A percentile compares a stretch with the other conserved stretches of the same genome.
phyloP scores from a whole-genome alignment of 1,284 basidiomycete species.

The Athelia psychrophila region DNA sequence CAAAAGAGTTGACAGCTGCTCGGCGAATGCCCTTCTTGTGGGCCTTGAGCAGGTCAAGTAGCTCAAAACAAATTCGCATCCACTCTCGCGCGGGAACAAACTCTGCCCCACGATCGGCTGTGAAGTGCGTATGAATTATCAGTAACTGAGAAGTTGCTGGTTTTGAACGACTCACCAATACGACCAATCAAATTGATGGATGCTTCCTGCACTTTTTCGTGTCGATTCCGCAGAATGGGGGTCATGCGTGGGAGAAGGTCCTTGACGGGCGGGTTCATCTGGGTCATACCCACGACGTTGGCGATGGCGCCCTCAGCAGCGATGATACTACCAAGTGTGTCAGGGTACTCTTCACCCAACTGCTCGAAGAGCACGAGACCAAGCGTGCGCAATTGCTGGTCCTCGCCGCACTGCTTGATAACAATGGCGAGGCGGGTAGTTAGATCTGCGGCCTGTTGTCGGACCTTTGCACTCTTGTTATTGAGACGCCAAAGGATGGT shows the following conservation, averaged over 20 bases:
- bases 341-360: slow-evolving; percentile 98
- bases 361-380: slow-evolving; percentile 98
- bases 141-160: slow-evolving; percentile 3
- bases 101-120: slow-evolving; percentile 97
- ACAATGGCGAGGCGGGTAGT: slow-evolving; percentile 94
- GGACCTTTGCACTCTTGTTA: slow-evolving; percentile 99
- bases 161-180: slow-evolving; percentile 59
- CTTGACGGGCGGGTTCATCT: slow-evolving; percentile 99
- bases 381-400: slow-evolving; percentile 92
- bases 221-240: slow-evolving; percentile 96
- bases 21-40: slow-evolving; percentile 99
- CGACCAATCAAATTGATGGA: slow-evolving; percentile 99
- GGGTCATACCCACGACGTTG: slow-evolving; percentile 99
- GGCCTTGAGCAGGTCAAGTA: slow-evolving; percentile 95
- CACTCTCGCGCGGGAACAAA: slow-evolving; percentile 98
- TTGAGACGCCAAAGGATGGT: slow-evolving; percentile 98
- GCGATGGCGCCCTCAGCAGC: slow-evolving; percentile 98
- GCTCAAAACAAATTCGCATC: slow-evolving; percentile 99
- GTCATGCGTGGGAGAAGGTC: slow-evolving; percentile 99
- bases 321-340: slow-evolving; percentile 98
- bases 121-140: slow-evolving; percentile 4
- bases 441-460: slow-evolving; percentile 97
- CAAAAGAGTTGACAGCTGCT: slow-evolving; percentile 98
- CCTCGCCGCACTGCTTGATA: slow-evolving; percentile 98
- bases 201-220: slow-evolving; percentile 99